Percentiles rank a stretch among this genome's conserved stretches.
These are phyloP conservation scores for Dendrocalamus sinicus DNA, from an alignment of 176 grass and related monocot species.

Conservation along the genomic window DNA sequence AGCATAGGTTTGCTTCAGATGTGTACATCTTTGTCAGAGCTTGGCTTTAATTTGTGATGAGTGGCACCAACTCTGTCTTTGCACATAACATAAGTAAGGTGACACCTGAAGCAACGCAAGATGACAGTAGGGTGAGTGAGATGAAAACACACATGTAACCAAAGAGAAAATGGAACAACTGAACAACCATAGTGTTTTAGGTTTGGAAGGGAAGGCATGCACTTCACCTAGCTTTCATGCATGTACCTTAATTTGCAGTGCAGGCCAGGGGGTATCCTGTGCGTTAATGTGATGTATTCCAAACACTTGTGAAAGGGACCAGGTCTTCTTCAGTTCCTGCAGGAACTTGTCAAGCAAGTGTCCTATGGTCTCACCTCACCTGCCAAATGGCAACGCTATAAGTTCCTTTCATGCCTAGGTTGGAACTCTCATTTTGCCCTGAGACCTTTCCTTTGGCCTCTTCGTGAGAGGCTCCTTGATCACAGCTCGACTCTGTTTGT, in stretches of 20 bases:
- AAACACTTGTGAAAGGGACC: slow-evolving; percentile 48
- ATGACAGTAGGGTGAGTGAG: slow-evolving; percentile 22
- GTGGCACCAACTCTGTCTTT: slow-evolving; percentile 52
- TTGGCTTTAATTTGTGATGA: slow-evolving; percentile 17
- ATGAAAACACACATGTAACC: slow-evolving; percentile 41
- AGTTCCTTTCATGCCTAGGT: slow-evolving; percentile 7
- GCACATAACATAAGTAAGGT: slow-evolving; percentile 58
- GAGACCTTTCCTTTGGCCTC: background rate
- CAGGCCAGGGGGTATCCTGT: slow-evolving; percentile 17
- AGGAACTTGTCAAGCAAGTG: slow-evolving; percentile 58
- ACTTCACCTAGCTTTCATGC: background rate
- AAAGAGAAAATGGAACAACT: slow-evolving; percentile 24
- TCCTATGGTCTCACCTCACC: slow-evolving; percentile 38
- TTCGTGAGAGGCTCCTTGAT: background rate
- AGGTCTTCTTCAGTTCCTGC: slow-evolving; percentile 18
- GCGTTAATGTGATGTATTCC: slow-evolving; percentile 33
- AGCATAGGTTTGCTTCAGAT: slow-evolving; percentile 28
- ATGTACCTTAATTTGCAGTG: slow-evolving; percentile 22
- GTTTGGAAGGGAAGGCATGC: slow-evolving; percentile 4
- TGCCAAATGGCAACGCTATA: slow-evolving; percentile 39
- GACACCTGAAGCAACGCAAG: slow-evolving; percentile 43
- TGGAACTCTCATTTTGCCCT: slow-evolving; percentile 22
- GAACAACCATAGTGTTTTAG: slow-evolving; percentile 36
- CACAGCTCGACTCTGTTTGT: background rate
- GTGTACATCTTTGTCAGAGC: background rate